Evolutionary conservation across 2,329 filamentous ascomycete genomes (phyloP).

Genomic region (Reticulascus tulasneorum): DNA sequence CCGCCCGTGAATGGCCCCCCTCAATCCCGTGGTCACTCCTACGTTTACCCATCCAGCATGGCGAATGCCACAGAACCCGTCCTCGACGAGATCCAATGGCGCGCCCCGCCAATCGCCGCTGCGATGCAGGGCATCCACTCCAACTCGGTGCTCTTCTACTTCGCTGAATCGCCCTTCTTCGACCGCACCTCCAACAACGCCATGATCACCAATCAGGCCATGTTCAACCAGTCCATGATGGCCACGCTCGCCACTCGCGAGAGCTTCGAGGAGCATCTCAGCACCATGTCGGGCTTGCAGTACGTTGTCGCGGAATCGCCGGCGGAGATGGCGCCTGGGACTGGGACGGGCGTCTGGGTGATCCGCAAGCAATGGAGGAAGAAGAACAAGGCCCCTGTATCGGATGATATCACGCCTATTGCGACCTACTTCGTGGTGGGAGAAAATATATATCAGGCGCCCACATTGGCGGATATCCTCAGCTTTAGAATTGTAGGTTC

Average conservation of each 20-base stretch:
- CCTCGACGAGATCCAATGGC: constrained; percentile 67
- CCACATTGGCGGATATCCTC: constrained; percentile 56
- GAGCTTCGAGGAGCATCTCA: constrained; percentile 58
- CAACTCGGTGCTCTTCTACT: constrained; percentile 65
- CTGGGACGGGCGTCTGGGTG: constrained; percentile 66
- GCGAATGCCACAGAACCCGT: constrained; percentile 44
- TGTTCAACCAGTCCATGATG: constrained; percentile 56
- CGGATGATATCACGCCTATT: constrained; percentile 55
- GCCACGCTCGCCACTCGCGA: constrained; percentile 57
- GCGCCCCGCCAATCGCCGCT: constrained; percentile 44
- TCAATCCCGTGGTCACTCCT: not conserved
- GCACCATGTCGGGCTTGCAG: constrained; percentile 63
- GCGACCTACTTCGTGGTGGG: constrained; percentile 62
- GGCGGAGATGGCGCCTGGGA: constrained; percentile 59
- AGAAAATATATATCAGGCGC: constrained; percentile 65
- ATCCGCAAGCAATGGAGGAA: constrained; percentile 64
- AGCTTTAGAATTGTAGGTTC: constrained; percentile 52
- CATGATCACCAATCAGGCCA: constrained; percentile 57
- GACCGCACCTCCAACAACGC: constrained; percentile 66
- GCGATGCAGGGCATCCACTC: constrained; percentile 57
- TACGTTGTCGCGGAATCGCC: constrained; percentile 64
- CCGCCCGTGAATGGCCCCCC: not conserved
- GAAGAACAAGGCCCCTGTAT: constrained; percentile 48
- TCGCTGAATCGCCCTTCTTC: constrained; percentile 64
- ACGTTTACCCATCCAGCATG: constrained; percentile 28